A percentile compares a stretch with the other conserved stretches of the same genome.
Evolutionary conservation across 306 rosid species (phyloP).

Genomic region (Prunus mongolica): DNA sequence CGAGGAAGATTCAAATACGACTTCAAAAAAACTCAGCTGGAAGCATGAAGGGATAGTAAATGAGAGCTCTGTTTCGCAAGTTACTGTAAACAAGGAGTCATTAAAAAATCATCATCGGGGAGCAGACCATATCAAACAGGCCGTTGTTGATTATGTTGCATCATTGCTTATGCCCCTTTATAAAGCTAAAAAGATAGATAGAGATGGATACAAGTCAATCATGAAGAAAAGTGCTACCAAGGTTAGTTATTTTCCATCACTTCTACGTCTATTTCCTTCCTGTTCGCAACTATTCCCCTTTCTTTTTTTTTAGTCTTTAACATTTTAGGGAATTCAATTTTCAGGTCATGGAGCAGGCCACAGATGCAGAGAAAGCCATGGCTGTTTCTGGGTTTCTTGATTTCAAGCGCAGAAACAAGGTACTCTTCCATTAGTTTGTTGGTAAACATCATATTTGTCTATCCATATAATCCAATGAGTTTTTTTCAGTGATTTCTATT

Average conservation of each 20-base stretch:
- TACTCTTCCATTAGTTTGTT: slow-evolving; percentile 23
- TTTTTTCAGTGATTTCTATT: background rate
- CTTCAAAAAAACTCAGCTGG: slow-evolving; percentile 66
- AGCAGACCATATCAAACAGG: slow-evolving; percentile 91
- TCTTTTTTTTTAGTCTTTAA: slow-evolving; percentile 11
- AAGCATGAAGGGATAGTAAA: slow-evolving; percentile 68
- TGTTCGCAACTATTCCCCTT: slow-evolving; percentile 8
- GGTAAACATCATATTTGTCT: background rate
- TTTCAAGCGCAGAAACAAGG: slow-evolving; percentile 95
- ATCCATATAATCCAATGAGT: background rate
- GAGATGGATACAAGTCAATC: slow-evolving; percentile 94
- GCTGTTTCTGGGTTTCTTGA: slow-evolving; percentile 82
- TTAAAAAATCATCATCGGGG: slow-evolving; percentile 65
- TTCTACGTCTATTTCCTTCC: slow-evolving; percentile 11
- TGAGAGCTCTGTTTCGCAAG: slow-evolving; percentile 92
- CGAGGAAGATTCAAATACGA: slow-evolving; percentile 88
- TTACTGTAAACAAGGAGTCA: slow-evolving; percentile 78
- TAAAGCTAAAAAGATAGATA: slow-evolving; percentile 90
- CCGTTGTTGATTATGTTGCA: slow-evolving; percentile 96
- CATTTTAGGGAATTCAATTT: slow-evolving; percentile 24
- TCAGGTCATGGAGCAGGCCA: slow-evolving; percentile 97
- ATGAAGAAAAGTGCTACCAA: slow-evolving; percentile 99
- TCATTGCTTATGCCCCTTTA: slow-evolving; percentile 97
- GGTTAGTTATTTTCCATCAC: slow-evolving; percentile 40
- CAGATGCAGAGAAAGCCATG: slow-evolving; percentile 93